Evolutionary conservation across 2,329 filamentous ascomycete species (phyloP).

Genomic region (Bipolaris sorokiniana): DNA sequence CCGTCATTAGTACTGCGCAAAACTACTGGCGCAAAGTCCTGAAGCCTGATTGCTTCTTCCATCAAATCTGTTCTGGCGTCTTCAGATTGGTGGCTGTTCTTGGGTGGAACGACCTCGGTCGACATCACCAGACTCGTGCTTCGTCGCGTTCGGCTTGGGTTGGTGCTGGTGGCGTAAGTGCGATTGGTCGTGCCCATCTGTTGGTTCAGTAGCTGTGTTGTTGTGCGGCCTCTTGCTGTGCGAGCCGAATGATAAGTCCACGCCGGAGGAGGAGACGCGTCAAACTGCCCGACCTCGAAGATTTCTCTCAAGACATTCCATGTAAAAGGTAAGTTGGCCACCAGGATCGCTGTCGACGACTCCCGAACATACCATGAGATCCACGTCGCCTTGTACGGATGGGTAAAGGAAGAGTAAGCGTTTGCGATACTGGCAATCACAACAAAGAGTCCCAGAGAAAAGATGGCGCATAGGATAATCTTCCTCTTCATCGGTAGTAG

Average conservation of each 20-base stretch:
- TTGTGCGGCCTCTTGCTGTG: slow-evolving; percentile 32
- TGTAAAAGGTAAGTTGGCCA: slow-evolving; percentile 59
- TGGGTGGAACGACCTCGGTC: slow-evolving; percentile 7
- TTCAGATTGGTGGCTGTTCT: slow-evolving; percentile 18
- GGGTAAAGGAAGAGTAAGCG: slow-evolving; percentile 51
- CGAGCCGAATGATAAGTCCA: slow-evolving; percentile 40
- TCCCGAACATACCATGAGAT: slow-evolving; percentile 45
- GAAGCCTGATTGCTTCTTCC: slow-evolving; percentile 12
- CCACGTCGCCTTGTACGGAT: slow-evolving; percentile 36
- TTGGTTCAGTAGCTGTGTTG: slow-evolving; percentile 22
- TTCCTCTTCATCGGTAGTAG: slow-evolving; percentile 57
- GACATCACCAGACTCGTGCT: slow-evolving; percentile 24
- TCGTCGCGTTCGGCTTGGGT: slow-evolving; percentile 16
- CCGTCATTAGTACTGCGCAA: slow-evolving; percentile 3
- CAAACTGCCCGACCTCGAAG: slow-evolving; percentile 50
- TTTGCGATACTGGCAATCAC: slow-evolving; percentile 57
- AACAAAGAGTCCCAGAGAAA: slow-evolving; percentile 61
- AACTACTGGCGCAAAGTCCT: slow-evolving; percentile 25
- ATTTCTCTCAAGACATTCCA: slow-evolving; percentile 59
- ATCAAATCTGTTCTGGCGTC: slow-evolving; percentile 19
- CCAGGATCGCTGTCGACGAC: slow-evolving; percentile 45
- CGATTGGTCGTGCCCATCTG: slow-evolving; percentile 8
- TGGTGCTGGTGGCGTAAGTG: slow-evolving; percentile 11
- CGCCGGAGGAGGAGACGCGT: slow-evolving; percentile 34
- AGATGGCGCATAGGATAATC: slow-evolving; percentile 61